A percentile compares a stretch with the other conserved stretches of the same genome.
These are phyloP conservation scores for Colletotrichum neosansevieriae DNA, from an alignment of 2,329 filamentous ascomycete genomes.

Conservation along the genomic window DNA sequence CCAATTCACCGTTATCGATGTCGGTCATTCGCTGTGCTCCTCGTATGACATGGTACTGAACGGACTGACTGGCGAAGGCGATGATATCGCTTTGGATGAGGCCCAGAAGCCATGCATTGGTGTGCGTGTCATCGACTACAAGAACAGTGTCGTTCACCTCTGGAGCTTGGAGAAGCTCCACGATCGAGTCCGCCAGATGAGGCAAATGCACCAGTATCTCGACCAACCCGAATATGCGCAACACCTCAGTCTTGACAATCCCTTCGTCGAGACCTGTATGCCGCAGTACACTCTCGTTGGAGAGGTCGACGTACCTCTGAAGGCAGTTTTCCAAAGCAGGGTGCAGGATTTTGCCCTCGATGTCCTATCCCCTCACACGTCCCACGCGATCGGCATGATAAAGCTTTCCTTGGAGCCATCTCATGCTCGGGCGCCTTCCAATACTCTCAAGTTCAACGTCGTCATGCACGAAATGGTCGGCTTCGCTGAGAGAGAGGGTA, in stretches of 20 bases:
- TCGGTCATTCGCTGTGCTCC: constrained; percentile 88
- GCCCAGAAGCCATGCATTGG: constrained; percentile 91
- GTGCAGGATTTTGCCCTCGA: constrained; percentile 96
- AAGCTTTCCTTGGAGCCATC: constrained; percentile 93
- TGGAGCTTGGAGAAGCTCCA: constrained; percentile 97
- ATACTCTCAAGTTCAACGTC: constrained; percentile 96
- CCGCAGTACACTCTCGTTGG: constrained; percentile 93
- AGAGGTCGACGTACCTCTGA: constrained; percentile 91
- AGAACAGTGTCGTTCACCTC: constrained; percentile 84
- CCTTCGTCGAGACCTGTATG: constrained; percentile 91
- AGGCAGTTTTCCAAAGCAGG: constrained; percentile 92
- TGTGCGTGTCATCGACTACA: constrained; percentile 91
- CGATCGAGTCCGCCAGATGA: constrained; percentile 89
- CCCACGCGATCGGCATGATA: constrained; percentile 89
- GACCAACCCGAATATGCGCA: constrained; percentile 95
- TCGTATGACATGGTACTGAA: constrained; percentile 98
- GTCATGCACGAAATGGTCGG: constrained; percentile 97
- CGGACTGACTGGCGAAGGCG: constrained; percentile 86
- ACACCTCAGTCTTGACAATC: constrained; percentile 92
- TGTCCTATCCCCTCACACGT: constrained; percentile 91
- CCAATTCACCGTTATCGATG: constrained; percentile 92
- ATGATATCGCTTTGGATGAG: constrained; percentile 83
- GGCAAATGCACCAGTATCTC: constrained; percentile 96
- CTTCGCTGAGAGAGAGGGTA: constrained; percentile 95
- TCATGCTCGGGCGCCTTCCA: constrained; percentile 89